Evolutionary conservation across 345 rosid genomes (phyloP).

Genomic region (Syzygium jambos): DNA sequence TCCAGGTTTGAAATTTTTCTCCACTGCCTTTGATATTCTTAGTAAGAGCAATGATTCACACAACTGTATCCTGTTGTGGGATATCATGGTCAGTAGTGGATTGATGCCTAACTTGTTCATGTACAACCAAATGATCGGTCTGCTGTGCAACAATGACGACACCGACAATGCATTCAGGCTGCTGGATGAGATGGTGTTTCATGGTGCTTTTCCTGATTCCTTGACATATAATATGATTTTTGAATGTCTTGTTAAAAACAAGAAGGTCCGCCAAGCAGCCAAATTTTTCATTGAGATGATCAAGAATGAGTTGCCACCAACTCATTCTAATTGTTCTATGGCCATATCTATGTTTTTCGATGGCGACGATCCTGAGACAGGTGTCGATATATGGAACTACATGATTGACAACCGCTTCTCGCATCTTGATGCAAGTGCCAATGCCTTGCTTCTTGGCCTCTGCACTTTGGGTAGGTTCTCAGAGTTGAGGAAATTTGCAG

Average conservation of each 20-base stretch:
- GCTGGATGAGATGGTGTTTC: constrained; percentile 42
- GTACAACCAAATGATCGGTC: constrained; percentile 38
- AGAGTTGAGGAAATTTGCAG: constrained; percentile 31
- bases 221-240: constrained; percentile 42
- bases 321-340: constrained; percentile 23
- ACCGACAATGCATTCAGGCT: constrained; percentile 26
- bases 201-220: constrained; percentile 48
- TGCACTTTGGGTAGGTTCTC: constrained; percentile 32
- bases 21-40: constrained; percentile 35
- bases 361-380: constrained; percentile 43
- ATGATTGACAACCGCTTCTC: constrained; percentile 28
- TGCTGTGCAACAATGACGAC: constrained; percentile 34
- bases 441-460: constrained; percentile 40
- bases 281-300: constrained; percentile 45
- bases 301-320: constrained; percentile 45
- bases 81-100: constrained; percentile 28
- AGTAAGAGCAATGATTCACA: constrained; percentile 20
- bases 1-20: constrained; percentile 44
- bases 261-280: constrained; percentile 24
- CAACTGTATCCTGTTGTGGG: constrained; percentile 25
- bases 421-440: constrained; percentile 35
- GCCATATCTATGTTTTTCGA: constrained; percentile 36
- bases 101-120: constrained; percentile 34
- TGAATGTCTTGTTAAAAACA: constrained; percentile 33
- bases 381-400: constrained; percentile 51